Evolutionary conservation across 192 early-diverging fungal genomes (phyloP).

Genomic region (Diversispora epigaea): DNA sequence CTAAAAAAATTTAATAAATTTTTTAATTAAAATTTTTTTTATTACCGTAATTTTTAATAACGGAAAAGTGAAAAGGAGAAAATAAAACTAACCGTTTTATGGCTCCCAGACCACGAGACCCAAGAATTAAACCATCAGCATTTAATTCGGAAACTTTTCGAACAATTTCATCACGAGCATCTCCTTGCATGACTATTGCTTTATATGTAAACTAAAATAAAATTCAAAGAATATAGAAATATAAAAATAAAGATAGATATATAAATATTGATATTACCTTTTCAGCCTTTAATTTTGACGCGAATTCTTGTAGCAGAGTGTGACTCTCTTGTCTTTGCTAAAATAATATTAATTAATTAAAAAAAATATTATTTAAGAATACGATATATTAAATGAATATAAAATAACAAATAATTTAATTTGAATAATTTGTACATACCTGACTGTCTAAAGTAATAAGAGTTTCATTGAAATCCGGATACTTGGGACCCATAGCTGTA

Average conservation of each 20-base stretch:
- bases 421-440: no score
- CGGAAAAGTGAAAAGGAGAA: slow-evolving; percentile 36
- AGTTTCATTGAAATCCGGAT: slow-evolving; percentile 40
- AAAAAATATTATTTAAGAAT: no score
- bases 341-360: no score
- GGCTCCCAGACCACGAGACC: no score
- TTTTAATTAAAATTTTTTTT: slow-evolving; percentile 48
- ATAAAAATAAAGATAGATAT: neutral
- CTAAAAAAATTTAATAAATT: slow-evolving; percentile 11
- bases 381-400: no score
- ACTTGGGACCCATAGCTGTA: neutral
- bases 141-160: no score
- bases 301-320: slow-evolving; percentile 35
- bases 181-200: no score
- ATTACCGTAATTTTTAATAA: slow-evolving; percentile 54
- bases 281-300: slow-evolving; percentile 28
- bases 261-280: slow-evolving; percentile 32
- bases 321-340: slow-evolving; percentile 33
- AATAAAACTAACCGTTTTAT: no score
- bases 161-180: no score
- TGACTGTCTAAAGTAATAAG: slow-evolving; percentile 44
- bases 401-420: no score
- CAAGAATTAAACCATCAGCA: no score
- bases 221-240: neutral
- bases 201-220: no score